phyloP scores from a whole-genome alignment of 345 rosid species.

The Bruguiera gymnorhiza region DNA sequence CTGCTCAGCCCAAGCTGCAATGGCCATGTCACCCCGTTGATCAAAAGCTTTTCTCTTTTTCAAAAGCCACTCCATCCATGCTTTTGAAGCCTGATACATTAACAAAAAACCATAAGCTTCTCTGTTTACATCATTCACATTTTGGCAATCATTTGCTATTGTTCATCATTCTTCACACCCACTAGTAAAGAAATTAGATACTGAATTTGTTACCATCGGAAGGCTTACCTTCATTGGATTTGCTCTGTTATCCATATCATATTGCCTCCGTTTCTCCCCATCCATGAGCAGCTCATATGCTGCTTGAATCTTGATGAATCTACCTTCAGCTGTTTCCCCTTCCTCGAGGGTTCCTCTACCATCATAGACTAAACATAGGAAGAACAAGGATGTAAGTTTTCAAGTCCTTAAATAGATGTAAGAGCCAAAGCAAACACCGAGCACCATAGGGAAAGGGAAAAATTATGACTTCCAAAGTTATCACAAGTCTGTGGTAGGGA shows the following conservation, averaged over 20 bases:
- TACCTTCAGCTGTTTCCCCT: conserved; percentile 93
- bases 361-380: conserved; percentile 60
- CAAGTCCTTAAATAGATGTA: conserved; percentile 2
- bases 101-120: neutral
- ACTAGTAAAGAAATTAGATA: neutral
- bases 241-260: conserved; percentile 74
- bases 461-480: neutral
- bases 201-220: neutral
- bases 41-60: conserved; percentile 92
- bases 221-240: conserved; percentile 83
- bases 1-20: conserved; percentile 96
- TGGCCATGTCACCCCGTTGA: conserved; percentile 90
- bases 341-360: conserved; percentile 87
- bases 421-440: conserved; percentile 3
- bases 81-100: conserved; percentile 77
- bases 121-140: too few relatives aligned
- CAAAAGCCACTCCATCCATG: conserved; percentile 96
- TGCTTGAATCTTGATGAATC: conserved; percentile 97
- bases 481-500: neutral
- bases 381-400: conserved; percentile 11
- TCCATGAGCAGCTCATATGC: conserved; percentile 94
- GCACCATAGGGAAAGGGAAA: conserved; percentile 2
- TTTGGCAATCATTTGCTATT: too few relatives aligned
- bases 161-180: neutral
- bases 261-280: conserved; percentile 61